Evolutionary conservation across 2,329 filamentous ascomycete species (phyloP).

Genomic region (Scleromitrula shiraiana): DNA sequence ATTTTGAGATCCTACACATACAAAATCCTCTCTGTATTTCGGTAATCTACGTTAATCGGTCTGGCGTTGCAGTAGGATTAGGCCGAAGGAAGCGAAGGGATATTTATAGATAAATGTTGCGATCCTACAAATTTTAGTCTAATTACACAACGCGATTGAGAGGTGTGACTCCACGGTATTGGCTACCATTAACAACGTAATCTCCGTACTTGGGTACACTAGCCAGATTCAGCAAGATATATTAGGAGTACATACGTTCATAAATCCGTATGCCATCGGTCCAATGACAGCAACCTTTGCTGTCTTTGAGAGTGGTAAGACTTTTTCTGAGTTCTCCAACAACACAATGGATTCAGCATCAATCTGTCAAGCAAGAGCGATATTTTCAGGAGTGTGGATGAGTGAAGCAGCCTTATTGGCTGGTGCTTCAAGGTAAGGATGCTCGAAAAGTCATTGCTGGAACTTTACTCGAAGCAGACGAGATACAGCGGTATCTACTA

Average conservation of each 20-base stretch:
- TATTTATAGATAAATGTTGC: no score
- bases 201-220: conserved; percentile 53
- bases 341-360: conserved; percentile 74
- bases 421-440: conserved; percentile 53
- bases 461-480: conserved; percentile 62
- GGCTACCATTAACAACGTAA: conserved; percentile 56
- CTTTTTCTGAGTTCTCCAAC: conserved; percentile 63
- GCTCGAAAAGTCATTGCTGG: conserved; percentile 61
- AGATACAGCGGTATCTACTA: conserved; percentile 59
- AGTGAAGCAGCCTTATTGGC: conserved; percentile 46
- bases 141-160: no score
- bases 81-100: no score
- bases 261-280: conserved; percentile 63
- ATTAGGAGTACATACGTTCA: conserved; percentile 47
- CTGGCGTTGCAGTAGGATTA: no score
- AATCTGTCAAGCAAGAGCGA: conserved; percentile 61
- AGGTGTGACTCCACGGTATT: conserved; percentile 59
- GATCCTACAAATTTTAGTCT: not conserved
- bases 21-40: no score
- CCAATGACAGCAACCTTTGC: conserved; percentile 68
- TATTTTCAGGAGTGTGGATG: conserved; percentile 62
- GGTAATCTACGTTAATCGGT: no score
- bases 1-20: no score
- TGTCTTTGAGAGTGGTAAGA: conserved; percentile 58
- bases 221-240: conserved; percentile 1